Percentiles rank a stretch among this genome's conserved stretches.
Evolutionary conservation across 2,329 filamentous ascomycete genomes (phyloP).

Genomic region (Neonectria hederae): DNA sequence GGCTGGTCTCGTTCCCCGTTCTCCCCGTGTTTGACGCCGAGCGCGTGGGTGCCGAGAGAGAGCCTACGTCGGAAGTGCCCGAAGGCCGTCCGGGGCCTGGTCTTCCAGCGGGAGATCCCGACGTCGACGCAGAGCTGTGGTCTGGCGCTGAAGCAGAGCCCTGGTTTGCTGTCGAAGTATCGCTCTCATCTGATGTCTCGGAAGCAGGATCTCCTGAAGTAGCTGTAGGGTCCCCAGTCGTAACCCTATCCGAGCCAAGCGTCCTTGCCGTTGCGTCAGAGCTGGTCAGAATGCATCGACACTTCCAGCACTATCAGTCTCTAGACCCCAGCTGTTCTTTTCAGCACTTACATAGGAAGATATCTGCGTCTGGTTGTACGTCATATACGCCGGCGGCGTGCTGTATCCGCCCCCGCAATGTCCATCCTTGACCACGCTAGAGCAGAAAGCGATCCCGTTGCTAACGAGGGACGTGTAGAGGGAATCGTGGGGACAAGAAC

Average conservation of each 20-base stretch:
- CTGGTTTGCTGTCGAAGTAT: not conserved
- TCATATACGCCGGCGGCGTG: slow-evolving; percentile 44
- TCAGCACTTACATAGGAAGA: slow-evolving; percentile 45
- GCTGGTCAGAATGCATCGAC: slow-evolving; percentile 20
- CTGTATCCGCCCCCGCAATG: slow-evolving; percentile 36
- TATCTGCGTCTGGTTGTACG: slow-evolving; percentile 42
- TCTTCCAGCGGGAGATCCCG: not conserved
- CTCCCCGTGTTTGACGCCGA: not conserved
- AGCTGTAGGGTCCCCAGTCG: not conserved
- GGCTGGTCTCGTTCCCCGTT: not conserved
- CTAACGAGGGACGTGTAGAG: slow-evolving; percentile 45
- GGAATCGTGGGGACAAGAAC: slow-evolving; percentile 41
- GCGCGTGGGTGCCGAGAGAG: not conserved
- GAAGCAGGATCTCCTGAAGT: not conserved
- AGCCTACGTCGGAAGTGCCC: not conserved
- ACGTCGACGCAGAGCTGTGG: not conserved
- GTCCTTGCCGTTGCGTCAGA: not conserved
- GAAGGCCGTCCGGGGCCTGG: not conserved
- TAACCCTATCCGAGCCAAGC: not conserved
- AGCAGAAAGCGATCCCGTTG: slow-evolving; percentile 44
- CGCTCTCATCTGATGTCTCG: not conserved
- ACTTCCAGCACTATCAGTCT: not conserved
- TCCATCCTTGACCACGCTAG: slow-evolving; percentile 38
- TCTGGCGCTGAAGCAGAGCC: not conserved
- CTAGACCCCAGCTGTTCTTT: not conserved